Conservation (phyloP, 352 stramenopile genomes). For the Globisporangium nunn region DNA sequence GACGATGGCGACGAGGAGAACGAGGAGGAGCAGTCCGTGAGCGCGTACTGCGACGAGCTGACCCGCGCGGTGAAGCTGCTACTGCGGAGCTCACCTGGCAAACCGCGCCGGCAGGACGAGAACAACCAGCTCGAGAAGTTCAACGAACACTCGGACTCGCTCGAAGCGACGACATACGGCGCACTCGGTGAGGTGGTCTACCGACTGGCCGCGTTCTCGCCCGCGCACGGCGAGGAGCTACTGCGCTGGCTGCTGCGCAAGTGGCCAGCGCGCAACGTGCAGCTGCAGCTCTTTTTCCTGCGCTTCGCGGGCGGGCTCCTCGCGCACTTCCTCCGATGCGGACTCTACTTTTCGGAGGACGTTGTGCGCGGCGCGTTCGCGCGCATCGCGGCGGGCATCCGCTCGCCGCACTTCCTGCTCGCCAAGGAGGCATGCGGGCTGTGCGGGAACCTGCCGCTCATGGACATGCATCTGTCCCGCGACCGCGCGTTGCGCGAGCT, state of each 20-base stretch:
- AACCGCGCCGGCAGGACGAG: slow-evolving; percentile 24
- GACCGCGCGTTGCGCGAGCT: slow-evolving; percentile 51
- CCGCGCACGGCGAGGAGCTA: slow-evolving; percentile 51
- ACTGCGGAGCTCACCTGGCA: slow-evolving; percentile 44
- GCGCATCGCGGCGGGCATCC: slow-evolving; percentile 42
- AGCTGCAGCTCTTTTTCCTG: slow-evolving; percentile 71
- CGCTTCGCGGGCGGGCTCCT: slow-evolving; percentile 57
- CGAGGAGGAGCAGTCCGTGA: slow-evolving; percentile 14
- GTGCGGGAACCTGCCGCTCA: slow-evolving; percentile 57
- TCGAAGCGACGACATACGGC: slow-evolving; percentile 57
- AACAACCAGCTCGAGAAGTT: slow-evolving; percentile 63
- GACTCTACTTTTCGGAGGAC: slow-evolving; percentile 40
- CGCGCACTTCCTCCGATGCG: slow-evolving; percentile 48
- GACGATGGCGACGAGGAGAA: slow-evolving; percentile 28
- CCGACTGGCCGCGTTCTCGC: slow-evolving; percentile 49
- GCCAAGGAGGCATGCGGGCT: slow-evolving; percentile 61
- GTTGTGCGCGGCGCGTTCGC: slow-evolving; percentile 44
- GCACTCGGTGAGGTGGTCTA: slow-evolving; percentile 58
- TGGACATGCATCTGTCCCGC: slow-evolving; percentile 57
- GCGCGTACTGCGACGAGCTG: slow-evolving; percentile 32
- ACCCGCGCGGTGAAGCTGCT: slow-evolving; percentile 47
- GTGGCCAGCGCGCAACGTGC: slow-evolving; percentile 66
- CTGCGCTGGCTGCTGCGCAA: slow-evolving; percentile 64
- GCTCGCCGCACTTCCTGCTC: slow-evolving; percentile 66
- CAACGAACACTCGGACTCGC: slow-evolving; percentile 48